Percentiles rank a stretch among this genome's conserved stretches.
These are phyloP conservation scores for Clathrospora elynae DNA, from an alignment of 2,329 filamentous ascomycete genomes.

Conservation along the genomic window DNA sequence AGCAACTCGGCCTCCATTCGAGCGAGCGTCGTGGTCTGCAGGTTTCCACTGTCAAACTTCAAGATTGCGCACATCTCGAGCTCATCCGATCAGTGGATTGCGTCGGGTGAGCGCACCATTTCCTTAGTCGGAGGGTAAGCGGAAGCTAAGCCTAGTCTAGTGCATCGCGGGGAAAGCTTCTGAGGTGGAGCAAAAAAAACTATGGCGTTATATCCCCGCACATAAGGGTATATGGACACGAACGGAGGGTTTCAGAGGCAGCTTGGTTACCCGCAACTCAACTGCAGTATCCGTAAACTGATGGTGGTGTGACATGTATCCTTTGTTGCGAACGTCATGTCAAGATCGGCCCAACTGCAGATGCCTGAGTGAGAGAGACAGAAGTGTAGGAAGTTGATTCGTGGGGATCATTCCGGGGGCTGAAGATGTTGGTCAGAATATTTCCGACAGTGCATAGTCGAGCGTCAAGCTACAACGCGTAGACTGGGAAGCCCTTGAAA, in stretches of 20 bases:
- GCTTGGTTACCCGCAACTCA: no score
- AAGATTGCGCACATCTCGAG: conserved; percentile 9
- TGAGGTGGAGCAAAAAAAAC: conserved; percentile 16
- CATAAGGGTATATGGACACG: conserved; percentile 23
- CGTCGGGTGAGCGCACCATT: conserved; percentile 39
- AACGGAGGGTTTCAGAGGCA: conserved; percentile 11
- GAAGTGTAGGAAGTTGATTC: no score
- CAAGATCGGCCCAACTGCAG: no score
- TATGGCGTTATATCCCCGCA: conserved; percentile 33
- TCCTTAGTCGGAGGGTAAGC: conserved; percentile 18
- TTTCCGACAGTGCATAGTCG: no score
- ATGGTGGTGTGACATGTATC: conserved; percentile 19
- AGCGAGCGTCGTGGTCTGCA: conserved; percentile 33
- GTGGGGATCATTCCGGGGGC: no score
- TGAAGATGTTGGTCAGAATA: no score
- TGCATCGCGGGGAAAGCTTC: conserved; percentile 24
- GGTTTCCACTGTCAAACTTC: conserved; percentile 1
- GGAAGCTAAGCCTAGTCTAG: conserved; percentile 17
- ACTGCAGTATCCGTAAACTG: conserved; percentile 6
- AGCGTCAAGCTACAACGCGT: no score
- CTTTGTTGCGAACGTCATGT: no score
- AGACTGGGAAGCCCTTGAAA: no score
- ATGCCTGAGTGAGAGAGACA: no score
- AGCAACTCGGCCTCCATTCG: conserved; percentile 44
- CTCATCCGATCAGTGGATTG: conserved; percentile 25